phyloP scores from a whole-genome alignment of 2,329 filamentous ascomycete genomes.

The Alternaria triticina region DNA sequence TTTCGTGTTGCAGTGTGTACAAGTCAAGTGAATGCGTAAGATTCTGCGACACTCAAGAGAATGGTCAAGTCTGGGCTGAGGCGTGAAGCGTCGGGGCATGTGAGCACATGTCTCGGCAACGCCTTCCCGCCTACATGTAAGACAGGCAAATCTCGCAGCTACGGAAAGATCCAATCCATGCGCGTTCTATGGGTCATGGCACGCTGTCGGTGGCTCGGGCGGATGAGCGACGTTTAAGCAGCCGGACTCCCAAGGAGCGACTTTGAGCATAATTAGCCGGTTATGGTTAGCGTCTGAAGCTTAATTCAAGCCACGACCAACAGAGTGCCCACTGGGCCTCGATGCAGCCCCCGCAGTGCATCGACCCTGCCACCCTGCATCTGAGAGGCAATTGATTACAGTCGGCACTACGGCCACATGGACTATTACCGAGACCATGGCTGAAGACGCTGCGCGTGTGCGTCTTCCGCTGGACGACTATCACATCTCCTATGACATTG shows the following conservation, averaged over 20 bases:
- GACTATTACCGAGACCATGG: constrained; percentile 17
- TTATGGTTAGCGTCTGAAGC: constrained; percentile 26
- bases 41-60: constrained; percentile 43
- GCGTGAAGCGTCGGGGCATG: constrained; percentile 35
- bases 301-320: constrained; percentile 19
- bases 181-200: constrained; percentile 8
- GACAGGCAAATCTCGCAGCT: constrained; percentile 2
- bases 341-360: constrained; percentile 10
- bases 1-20: constrained; percentile 21
- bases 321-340: constrained; percentile 11
- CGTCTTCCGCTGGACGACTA: neutral
- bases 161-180: constrained; percentile 11
- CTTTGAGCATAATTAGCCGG: constrained; percentile 39
- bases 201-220: constrained; percentile 3
- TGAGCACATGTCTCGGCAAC: constrained; percentile 8
- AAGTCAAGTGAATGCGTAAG: constrained; percentile 32
- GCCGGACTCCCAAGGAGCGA: constrained; percentile 25
- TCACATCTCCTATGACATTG: neutral
- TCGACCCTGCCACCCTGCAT: constrained; percentile 19
- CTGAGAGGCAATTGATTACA: constrained; percentile 4
- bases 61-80: constrained; percentile 38
- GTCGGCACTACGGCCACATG: constrained; percentile 19
- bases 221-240: constrained; percentile 17
- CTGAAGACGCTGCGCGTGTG: constrained; percentile 9
- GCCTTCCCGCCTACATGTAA: neutral